Evolutionary conservation across 441 rosid genomes (phyloP), one percentile per base, ranked within the genome.

Genomic region (Jatropha podagrica): DNA sequence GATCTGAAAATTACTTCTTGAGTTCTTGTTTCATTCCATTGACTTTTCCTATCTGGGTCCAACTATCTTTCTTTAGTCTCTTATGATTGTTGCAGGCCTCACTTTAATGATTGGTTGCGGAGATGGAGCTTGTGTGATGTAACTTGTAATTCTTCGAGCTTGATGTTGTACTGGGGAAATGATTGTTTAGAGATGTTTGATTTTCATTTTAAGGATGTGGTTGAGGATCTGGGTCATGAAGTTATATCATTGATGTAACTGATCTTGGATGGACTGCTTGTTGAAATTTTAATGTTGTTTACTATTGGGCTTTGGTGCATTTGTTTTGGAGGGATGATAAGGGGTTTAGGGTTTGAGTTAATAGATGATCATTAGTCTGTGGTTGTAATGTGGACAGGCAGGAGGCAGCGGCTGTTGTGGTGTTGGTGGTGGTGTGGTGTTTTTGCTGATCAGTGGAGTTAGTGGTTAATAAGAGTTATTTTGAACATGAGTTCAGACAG

Each of bases 311-410:
- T 77, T 69, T 84, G 88, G 86, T 81, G 82, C 84, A 82, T 78
- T 79, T 82, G 74, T 83, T 84, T 77, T 81, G 89, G 83, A 86
- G 82, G 86, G 75, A 70, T 75, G 74, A 76, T 82, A 71, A 74
- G 84, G 81, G 84, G 74, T 75, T 82, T 82, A 17, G 52, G 79
- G 48, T 83, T 86, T 79, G 86, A 84, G 80, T 67, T 87, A 72
- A 81, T 79, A 85, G 90, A 82, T 87, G 90, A 82, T 89, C 76
- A 84, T 81, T 79, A 90, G 91, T 85, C 84, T 86, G 80, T 87
- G 88, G 88, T 85, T 89, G 86, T 88, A 55, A 85, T 91, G 87
- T 89, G 90, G 89, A 82, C 88, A 88, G 88, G 89, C 78, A 78
- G 88, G 88, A 85, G 86, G 87, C 86, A 71, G 85, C 81, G 23